phyloP scores from a whole-genome alignment of 192 early-diverging fungal species.

The Backusella australiensis region DNA sequence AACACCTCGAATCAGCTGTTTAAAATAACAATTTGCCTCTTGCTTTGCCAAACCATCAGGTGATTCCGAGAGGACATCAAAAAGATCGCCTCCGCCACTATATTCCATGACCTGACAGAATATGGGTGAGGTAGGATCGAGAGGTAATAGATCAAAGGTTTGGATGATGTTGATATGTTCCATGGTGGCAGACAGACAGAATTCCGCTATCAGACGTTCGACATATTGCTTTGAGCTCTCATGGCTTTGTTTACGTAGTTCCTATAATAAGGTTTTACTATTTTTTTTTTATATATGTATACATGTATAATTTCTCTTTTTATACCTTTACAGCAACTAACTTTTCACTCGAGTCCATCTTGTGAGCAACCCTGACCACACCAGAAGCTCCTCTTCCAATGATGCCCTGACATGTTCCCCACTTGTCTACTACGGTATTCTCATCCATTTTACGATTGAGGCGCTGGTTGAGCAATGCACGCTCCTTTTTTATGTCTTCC shows the following conservation, averaged over 20 bases:
- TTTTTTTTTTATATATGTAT: neutral
- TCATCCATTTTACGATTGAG: neutral
- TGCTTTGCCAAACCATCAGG: conserved; percentile 42
- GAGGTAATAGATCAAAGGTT: conserved; percentile 71
- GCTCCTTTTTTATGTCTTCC: neutral
- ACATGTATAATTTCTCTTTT: no score
- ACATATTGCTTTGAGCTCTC: conserved; percentile 47
- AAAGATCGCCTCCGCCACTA: conserved; percentile 78
- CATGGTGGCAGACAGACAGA: conserved; percentile 73
- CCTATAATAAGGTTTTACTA: conserved; percentile 44
- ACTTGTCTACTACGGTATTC: conserved; percentile 5
- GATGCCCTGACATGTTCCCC: conserved; percentile 28
- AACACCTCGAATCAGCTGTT: conserved; percentile 87
- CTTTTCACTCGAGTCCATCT: conserved; percentile 28
- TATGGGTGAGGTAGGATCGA: conserved; percentile 54
- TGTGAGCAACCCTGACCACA: conserved; percentile 33
- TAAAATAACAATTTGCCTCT: conserved; percentile 79
- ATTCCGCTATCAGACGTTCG: conserved; percentile 59
- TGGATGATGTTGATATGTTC: conserved; percentile 73
- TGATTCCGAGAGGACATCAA: conserved; percentile 61
- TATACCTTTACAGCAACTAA: conserved; percentile 41
- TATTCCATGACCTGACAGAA: conserved; percentile 81
- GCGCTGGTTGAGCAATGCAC: neutral
- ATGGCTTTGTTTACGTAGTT: conserved; percentile 72
- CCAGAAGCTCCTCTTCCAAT: conserved; percentile 42